A percentile compares a stretch with the other conserved stretches of the same genome.
Conservation (phyloP, 106 monocot genomes). For the Dendrobium nobile region DNA sequence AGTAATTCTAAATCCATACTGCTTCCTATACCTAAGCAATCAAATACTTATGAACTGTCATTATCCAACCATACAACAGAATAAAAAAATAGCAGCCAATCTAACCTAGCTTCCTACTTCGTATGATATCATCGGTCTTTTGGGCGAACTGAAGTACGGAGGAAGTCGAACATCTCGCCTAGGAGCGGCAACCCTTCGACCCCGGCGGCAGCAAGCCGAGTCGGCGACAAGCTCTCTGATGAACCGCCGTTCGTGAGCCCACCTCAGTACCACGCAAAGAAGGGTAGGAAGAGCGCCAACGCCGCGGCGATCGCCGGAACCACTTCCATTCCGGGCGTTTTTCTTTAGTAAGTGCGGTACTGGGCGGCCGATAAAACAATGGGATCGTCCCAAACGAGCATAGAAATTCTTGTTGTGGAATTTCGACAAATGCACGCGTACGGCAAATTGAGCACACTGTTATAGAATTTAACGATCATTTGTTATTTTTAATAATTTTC, state of each 20-base stretch:
- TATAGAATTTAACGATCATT: too few relatives aligned
- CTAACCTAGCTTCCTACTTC: slow-evolving; percentile 19
- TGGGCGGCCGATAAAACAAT: too few relatives aligned
- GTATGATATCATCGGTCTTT: slow-evolving; percentile 29
- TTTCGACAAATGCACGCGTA: too few relatives aligned
- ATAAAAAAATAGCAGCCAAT: background rate
- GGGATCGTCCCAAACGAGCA: too few relatives aligned
- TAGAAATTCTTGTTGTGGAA: too few relatives aligned
- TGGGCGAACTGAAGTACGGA: slow-evolving; percentile 24
- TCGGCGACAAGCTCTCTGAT: background rate
- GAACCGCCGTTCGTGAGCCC: slow-evolving; percentile 17
- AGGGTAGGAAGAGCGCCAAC: background rate
- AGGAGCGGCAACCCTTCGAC: slow-evolving; percentile 27
- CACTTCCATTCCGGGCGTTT: background rate
- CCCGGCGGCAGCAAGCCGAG: slow-evolving; percentile 19
- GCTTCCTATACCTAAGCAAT: background rate
- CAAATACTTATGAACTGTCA: background rate
- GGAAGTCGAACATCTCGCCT: slow-evolving; percentile 33
- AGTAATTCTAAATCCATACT: background rate
- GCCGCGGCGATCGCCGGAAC: background rate
- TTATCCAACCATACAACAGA: background rate
- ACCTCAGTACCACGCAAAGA: slow-evolving; percentile 6
- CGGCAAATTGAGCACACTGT: too few relatives aligned
- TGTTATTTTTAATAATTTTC: too few relatives aligned
- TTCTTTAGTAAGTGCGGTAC: background rate